Base-by-base conservation (phyloP, 1,139 yeast species). In the Candida freyschussii region DNA sequence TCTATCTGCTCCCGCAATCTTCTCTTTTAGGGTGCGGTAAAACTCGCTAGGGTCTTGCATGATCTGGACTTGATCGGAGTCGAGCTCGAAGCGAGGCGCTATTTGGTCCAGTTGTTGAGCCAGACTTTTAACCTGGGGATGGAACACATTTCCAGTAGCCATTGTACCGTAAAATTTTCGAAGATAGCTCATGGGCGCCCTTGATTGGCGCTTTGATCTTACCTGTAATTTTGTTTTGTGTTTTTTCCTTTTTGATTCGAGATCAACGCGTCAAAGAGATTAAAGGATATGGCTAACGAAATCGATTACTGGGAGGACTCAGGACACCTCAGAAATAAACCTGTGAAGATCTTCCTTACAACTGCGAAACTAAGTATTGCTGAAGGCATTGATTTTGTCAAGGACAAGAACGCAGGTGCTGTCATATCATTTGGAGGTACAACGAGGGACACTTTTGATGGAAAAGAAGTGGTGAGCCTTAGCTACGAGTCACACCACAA, bases 281-380 rank as follows among this genome's bases (percentile, higher is more conserved):
- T 17, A 20, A 12, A 17, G 19, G 13, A 10, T 7, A 25, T 6
- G n/a, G 13, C 9, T 18, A 23, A 9, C 57, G 17, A 34, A 40
- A n/a, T n/a, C n/a, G 13, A 22, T 47, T 4, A 29, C 24, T 13
- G 48, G 49, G 17, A 13, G 12, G 36, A 39, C 33, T 69, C 69
- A 56, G 80, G 71, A 17, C 89, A 76, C 54, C 78, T 83, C 58
- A 84, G 77, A 12, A 81, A 78, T 2, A 95, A 79, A 56, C 87
- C 96, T 4, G 95, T 78, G 50, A 89, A 78, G 57, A 39, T 60
- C 59, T 41, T 65, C 62, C 48, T 64, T 69, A 38, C 66, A 67
- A 18, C 83, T 80, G 41, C 85, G 63, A 41, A 72, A 70, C 27
- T 78, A 78, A 2, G 95, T 91, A 56, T 87, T 86, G 95, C 96